phyloP scores from a whole-genome alignment of 306 rosid species.

The Begonia loranthoides region DNA sequence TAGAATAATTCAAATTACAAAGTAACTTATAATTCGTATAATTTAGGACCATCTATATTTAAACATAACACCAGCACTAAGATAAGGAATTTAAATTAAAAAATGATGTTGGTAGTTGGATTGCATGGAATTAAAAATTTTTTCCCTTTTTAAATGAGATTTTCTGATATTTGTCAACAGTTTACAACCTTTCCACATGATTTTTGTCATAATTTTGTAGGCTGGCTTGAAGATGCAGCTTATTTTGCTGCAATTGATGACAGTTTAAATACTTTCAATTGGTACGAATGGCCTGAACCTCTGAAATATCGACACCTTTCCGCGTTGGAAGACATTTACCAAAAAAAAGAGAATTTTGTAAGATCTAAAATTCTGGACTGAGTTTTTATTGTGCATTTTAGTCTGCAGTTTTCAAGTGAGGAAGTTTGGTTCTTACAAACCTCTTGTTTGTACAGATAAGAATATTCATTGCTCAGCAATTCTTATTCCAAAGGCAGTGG shows the following conservation, averaged over 20 bases:
- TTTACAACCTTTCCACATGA: constrained; percentile 4
- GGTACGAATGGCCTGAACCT: constrained; percentile 94
- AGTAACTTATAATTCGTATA: no score
- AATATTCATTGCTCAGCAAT: constrained; percentile 72
- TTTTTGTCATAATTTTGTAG: constrained; percentile 30
- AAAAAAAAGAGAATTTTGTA: constrained; percentile 62
- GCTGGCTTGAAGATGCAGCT: constrained; percentile 98
- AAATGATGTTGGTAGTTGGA: no score
- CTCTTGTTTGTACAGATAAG: constrained; percentile 51
- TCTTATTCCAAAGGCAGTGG: constrained; percentile 97
- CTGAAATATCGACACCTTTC: constrained; percentile 74
- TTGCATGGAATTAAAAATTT: no score
- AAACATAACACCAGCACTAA: no score
- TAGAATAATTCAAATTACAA: no score
- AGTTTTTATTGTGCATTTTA: constrained; percentile 13
- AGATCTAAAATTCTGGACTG: constrained; percentile 28
- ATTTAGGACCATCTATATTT: no score
- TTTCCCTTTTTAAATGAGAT: no score
- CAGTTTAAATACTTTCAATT: constrained; percentile 47
- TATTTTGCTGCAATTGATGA: constrained; percentile 91
- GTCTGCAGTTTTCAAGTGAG: constrained; percentile 9
- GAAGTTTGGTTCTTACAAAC: constrained; percentile 16
- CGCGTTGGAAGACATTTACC: constrained; percentile 61
- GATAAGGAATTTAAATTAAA: no score
- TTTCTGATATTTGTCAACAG: no score